Evolutionary conservation across 148 eudicot species (phyloP).

Genomic region (Amaranthus hypochondriacus): DNA sequence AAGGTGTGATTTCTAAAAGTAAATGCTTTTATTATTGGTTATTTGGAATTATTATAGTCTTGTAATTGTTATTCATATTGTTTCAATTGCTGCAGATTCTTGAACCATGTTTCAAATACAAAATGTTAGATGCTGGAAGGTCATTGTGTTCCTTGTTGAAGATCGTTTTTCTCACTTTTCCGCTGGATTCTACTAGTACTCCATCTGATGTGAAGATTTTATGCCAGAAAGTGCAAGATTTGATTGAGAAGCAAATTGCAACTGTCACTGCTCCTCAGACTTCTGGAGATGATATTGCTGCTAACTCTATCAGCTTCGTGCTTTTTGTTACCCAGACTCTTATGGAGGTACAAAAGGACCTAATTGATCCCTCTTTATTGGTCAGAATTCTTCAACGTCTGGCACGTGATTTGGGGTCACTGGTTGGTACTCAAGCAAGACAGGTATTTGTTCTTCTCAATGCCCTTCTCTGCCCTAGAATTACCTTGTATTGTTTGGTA

Average conservation of each 20-base stretch:
- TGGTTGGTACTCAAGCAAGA: slow-evolving; percentile 57
- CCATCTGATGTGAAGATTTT: slow-evolving; percentile 77
- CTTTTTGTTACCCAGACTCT: slow-evolving; percentile 77
- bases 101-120: slow-evolving; percentile 93
- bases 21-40: background rate
- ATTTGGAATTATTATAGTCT: background rate
- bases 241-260: slow-evolving; percentile 84
- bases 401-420: slow-evolving; percentile 83
- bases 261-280: slow-evolving; percentile 70
- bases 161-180: slow-evolving; percentile 89
- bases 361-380: slow-evolving; percentile 64
- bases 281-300: slow-evolving; percentile 76
- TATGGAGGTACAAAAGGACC: slow-evolving; percentile 73
- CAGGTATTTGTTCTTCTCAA: slow-evolving; percentile 46
- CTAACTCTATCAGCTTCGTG: slow-evolving; percentile 84
- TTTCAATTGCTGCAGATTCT: slow-evolving; percentile 67
- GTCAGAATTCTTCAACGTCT: slow-evolving; percentile 93
- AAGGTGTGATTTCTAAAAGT: too few relatives aligned
- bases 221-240: slow-evolving; percentile 89
- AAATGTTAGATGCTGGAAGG: slow-evolving; percentile 91
- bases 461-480: background rate
- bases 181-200: slow-evolving; percentile 68
- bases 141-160: slow-evolving; percentile 87
- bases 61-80: slow-evolving; percentile 3
- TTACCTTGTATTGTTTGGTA: background rate